Percentiles rank a stretch among this genome's conserved stretches.
phyloP scores from a whole-genome alignment of 306 rosid genomes.

The Gillenia trifoliata region DNA sequence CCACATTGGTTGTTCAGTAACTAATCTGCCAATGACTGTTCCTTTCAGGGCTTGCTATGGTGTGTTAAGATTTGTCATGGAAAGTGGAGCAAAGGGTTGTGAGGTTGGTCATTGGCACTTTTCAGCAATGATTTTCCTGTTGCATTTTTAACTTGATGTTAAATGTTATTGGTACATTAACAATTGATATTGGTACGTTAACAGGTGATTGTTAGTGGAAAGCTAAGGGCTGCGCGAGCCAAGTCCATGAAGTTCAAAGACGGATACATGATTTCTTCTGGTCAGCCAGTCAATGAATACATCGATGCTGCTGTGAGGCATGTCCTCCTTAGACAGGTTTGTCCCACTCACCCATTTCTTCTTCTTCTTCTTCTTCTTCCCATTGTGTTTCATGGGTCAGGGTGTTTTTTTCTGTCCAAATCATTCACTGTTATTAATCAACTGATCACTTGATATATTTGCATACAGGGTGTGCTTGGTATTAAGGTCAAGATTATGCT shows the following conservation, averaged over 20 bases:
- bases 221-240: conserved; percentile 86
- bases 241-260: conserved; percentile 97
- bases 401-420: background rate
- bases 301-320: conserved; percentile 93
- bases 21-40: background rate
- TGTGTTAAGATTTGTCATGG: conserved; percentile 56
- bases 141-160: too few relatives aligned
- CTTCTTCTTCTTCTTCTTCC: background rate
- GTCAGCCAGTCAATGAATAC: conserved; percentile 90
- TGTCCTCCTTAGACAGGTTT: conserved; percentile 89
- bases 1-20: background rate
- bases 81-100: conserved; percentile 61
- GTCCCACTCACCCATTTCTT: background rate
- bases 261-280: conserved; percentile 90
- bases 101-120: conserved; percentile 36
- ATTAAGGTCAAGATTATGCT: conserved; percentile 93
- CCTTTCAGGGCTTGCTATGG: conserved; percentile 56
- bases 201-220: conserved; percentile 85
- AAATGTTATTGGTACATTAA: background rate
- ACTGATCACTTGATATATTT: background rate
- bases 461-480: conserved; percentile 76
- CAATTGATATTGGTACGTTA: background rate
- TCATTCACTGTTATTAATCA: background rate
- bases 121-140: background rate
- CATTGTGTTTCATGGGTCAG: too few relatives aligned